Evolutionary conservation across 371 early-diverging fungal genomes (phyloP).

Genomic region (Mucor velutinosus): DNA sequence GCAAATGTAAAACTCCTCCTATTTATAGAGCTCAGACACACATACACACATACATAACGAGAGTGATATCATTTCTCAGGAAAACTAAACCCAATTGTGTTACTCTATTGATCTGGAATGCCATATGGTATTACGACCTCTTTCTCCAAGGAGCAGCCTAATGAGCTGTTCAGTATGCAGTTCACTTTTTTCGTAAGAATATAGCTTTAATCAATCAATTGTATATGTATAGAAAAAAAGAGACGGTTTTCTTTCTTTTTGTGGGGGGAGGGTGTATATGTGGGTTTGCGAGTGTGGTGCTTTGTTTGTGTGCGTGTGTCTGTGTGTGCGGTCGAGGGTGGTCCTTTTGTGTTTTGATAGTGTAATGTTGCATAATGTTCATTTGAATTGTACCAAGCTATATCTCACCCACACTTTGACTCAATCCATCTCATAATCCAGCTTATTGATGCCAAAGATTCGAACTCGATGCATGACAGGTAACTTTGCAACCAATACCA

Average conservation of each 20-base stretch:
- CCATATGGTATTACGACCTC: not conserved
- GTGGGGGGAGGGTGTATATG: not conserved
- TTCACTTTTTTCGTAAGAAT: not conserved
- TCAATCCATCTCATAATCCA: conserved; percentile 49
- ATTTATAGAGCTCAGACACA: not conserved
- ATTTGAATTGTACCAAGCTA: not conserved
- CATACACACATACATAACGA: no score
- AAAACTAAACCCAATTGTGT: not conserved
- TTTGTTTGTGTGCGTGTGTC: not conserved
- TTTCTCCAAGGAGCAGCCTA: not conserved
- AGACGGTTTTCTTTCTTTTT: not conserved
- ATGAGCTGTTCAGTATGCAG: no score
- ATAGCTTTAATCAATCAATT: not conserved
- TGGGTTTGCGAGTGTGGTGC: not conserved
- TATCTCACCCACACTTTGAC: not conserved
- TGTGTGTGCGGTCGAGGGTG: not conserved
- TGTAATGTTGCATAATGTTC: not conserved
- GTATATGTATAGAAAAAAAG: not conserved
- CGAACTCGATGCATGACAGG: conserved; percentile 94
- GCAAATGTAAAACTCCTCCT: not conserved
- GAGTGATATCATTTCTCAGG: not conserved
- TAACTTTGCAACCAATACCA: conserved; percentile 90
- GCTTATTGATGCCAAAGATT: conserved; percentile 81
- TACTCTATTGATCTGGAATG: not conserved
- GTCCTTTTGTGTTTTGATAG: not conserved